Conservation (phyloP, 495 filamentous ascomycete species). For the Hypoxylon lienhwacheense region DNA sequence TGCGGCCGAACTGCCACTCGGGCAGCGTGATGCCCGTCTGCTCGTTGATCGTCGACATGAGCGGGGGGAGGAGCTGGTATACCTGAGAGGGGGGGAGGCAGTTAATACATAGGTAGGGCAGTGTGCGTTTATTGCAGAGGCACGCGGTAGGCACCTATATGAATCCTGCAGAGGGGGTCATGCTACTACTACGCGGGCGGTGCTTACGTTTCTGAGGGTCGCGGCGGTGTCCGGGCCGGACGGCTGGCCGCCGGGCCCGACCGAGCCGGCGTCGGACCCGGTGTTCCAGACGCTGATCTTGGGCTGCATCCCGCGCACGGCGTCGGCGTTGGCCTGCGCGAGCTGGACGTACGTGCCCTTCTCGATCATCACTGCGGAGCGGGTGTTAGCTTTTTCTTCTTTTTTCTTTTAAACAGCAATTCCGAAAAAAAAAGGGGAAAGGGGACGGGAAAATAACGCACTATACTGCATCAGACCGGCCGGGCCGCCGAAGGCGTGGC, state of each 20-base stretch:
- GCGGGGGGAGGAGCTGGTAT: slow-evolving; percentile 76
- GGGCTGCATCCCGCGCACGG: slow-evolving; percentile 74
- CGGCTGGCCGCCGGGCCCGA: slow-evolving; percentile 36
- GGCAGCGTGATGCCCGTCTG: slow-evolving; percentile 79
- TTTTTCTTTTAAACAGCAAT: background rate
- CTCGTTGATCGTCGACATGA: slow-evolving; percentile 79
- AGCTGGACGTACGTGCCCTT: slow-evolving; percentile 65
- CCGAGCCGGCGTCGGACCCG: slow-evolving; percentile 50
- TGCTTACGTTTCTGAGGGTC: slow-evolving; percentile 47
- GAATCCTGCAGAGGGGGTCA: too few species aligned
- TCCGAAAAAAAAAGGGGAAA: background rate
- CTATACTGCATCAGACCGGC: slow-evolving; percentile 70
- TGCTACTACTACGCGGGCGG: background rate
- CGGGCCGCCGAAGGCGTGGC: slow-evolving; percentile 72
- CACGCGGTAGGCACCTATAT: too few species aligned
- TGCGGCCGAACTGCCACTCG: slow-evolving; percentile 64
- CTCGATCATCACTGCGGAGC: slow-evolving; percentile 67
- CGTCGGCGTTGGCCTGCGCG: slow-evolving; percentile 68
- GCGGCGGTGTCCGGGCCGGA: slow-evolving; percentile 41
- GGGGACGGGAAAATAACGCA: slow-evolving; percentile 3
- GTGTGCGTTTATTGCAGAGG: too few species aligned
- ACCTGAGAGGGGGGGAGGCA: too few species aligned
- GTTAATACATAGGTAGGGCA: too few species aligned
- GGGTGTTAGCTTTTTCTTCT: background rate
- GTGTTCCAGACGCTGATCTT: slow-evolving; percentile 92